Evolutionary conservation across 2,329 filamentous ascomycete genomes (phyloP).

Genomic region (Cordyceps farinosa): DNA sequence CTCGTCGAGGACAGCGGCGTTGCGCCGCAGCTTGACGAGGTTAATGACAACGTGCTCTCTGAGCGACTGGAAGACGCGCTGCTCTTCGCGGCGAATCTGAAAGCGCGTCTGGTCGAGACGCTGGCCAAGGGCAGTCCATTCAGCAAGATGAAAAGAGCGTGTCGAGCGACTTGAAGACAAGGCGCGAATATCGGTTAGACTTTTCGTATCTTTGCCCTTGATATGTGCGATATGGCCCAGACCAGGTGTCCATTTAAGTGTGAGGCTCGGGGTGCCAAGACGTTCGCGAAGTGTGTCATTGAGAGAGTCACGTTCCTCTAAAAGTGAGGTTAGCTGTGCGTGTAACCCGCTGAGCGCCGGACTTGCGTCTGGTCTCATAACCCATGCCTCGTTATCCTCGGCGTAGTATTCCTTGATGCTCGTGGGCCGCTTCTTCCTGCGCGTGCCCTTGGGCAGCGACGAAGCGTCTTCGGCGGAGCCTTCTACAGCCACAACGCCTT

Average conservation of each 20-base stretch:
- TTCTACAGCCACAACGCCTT: conserved; percentile 66
- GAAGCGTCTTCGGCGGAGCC: conserved; percentile 56
- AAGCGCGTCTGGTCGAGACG: conserved; percentile 73
- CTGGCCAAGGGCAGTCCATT: conserved; percentile 80
- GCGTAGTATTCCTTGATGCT: conserved; percentile 56
- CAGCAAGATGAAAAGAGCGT: conserved; percentile 74
- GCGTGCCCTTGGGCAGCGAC: conserved; percentile 48
- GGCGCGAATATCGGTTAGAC: conserved; percentile 31
- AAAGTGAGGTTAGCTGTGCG: conserved; percentile 56
- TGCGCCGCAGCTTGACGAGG: conserved; percentile 80
- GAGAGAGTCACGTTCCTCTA: conserved; percentile 57
- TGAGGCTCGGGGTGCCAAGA: conserved; percentile 62
- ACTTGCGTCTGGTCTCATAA: conserved; percentile 69
- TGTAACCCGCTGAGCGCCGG: conserved; percentile 64
- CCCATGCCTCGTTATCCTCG: conserved; percentile 58
- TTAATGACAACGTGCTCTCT: conserved; percentile 75
- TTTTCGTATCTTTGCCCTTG: conserved; percentile 68
- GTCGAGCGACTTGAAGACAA: conserved; percentile 81
- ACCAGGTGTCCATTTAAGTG: conserved; percentile 79
- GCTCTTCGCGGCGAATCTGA: conserved; percentile 80
- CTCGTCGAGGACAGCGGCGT: conserved; percentile 88
- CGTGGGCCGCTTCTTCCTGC: conserved; percentile 40
- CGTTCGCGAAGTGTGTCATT: conserved; percentile 58
- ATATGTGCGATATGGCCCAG: conserved; percentile 90
- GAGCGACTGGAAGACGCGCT: conserved; percentile 70